Base-by-base conservation (phyloP, 495 filamentous ascomycete genomes). In the Aspergillus nidulans region DNA sequence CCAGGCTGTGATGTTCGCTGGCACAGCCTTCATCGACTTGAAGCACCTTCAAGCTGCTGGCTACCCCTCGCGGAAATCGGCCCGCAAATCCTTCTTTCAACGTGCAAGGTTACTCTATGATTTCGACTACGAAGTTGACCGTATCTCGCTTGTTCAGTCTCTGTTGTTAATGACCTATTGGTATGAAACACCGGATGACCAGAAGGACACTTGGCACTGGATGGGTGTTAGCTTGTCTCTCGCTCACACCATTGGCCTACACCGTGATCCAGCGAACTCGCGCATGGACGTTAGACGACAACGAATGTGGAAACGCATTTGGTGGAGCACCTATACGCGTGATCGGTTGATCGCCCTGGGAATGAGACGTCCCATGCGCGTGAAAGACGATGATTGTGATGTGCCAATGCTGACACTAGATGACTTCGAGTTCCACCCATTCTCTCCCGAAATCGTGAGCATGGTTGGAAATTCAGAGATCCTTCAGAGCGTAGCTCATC, bases 311-410 rank as follows among this genome's bases (percentile, higher is more conserved):
- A 95, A 91, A 69, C 77, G 90, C 28, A 90, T 96, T 52, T 96
- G 91, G 91, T 96, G 91, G 91, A 91, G 88, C 44, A 91, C 87
- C 52, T 94, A 92, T 61, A 94, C 92, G 78, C 84, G 90, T 39
- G 91, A 96, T 69, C 87, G 90, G 39, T 70, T 95, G 30, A 87
- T 96, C 54, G 91, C 91, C 5, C 68, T 96, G 18, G 91, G 91
- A 32, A 95, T 95, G 90, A 81, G 91, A 48, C 81, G 91, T 55
- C 91, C 90, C 9, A 92, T 89, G 56, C 77, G 90, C 39, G 90
- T 96, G 69, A 94, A 95, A 77, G 84, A 87, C 58, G 87, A 91
- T 58, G 90, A 95, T 67, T 94, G 85, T 64, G 87, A 95, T 61
- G 91, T 95, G 49, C 89, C 91, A 0, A 92, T 94, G 89, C 73